Evolutionary conservation across 192 early-diverging fungal genomes (phyloP), one percentile per base, ranked within the genome.

Genomic region (Spizellomyces sp.): DNA sequence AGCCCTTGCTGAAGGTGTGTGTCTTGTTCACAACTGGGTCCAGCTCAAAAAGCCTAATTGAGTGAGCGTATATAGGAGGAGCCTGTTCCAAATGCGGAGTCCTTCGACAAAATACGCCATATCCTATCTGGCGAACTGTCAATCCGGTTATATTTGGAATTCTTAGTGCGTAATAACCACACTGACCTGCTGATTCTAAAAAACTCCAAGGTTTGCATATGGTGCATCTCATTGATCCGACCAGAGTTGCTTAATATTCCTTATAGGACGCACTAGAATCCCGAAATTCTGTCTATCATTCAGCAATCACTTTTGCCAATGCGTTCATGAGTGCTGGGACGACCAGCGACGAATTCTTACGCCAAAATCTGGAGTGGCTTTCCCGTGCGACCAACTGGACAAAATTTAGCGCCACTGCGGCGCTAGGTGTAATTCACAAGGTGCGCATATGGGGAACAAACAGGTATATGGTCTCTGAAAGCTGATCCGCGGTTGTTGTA

Each of bases 321-420:
- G 96, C 96, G 0, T 97, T 95, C 70, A 96, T 96, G 95, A 92
- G 97, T 61, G 94, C 96, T 22, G 98, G 98, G 27, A 99, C 98
- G 4, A 98, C 96, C 2, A 92, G 93, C 64, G 98, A 99, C 75
- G 95, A 94, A 74, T 99, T 99, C 75, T 84, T 99, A 80, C 86
- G 98, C 56, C 92, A 96, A 65, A 98, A 95, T 78, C 81, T 98
- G 52, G 96, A 99, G 72, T 99, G 98, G 98, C 87, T 99, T 47
- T 89, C 92, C 57, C 89, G 96, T 62, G 95, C 96, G 48, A 97
- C 91, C 44, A 97, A 97, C 85, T 99, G 98, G 98, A 91, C 95
- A 27, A 99, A 99, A 82, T 99, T 99, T 79, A 92, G 94, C 62
- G 98, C 96, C 2, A 98, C 96, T 4, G 98, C 98, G 10, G 93